Percentiles rank a stretch among this genome's conserved stretches.
These are phyloP conservation scores for Phytophthora vignae DNA, from an alignment of 352 stramenopile genomes.

Conservation along the genomic window DNA sequence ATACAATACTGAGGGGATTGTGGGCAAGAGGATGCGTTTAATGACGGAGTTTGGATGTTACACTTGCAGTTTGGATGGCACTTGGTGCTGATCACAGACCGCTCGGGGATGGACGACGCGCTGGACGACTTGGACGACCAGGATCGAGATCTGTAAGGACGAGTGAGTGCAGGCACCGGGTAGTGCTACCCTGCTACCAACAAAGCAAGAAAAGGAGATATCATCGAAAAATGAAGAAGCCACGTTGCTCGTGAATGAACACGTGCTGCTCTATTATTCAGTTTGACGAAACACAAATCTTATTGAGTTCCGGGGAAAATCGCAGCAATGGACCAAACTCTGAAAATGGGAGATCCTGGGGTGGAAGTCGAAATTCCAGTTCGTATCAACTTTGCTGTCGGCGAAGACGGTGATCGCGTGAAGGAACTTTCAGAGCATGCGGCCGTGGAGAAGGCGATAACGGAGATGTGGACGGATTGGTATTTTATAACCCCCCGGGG, in stretches of 20 bases:
- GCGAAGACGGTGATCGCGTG: not conserved
- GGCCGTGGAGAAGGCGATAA: not conserved
- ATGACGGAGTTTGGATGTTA: slow-evolving; percentile 4
- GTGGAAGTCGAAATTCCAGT: not conserved
- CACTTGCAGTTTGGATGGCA: slow-evolving; percentile 78
- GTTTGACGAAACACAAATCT: too few relatives aligned
- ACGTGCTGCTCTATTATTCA: too few relatives aligned
- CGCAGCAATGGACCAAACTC: not conserved
- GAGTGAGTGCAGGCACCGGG: not conserved
- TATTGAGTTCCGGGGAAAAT: not conserved
- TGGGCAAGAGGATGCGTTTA: not conserved
- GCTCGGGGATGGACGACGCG: slow-evolving; percentile 52
- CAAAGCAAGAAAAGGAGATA: not conserved
- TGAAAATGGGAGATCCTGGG: not conserved
- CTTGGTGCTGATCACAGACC: slow-evolving; percentile 76
- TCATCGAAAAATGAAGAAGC: too few relatives aligned
- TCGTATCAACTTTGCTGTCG: not conserved
- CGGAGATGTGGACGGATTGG: not conserved
- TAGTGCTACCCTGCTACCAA: too few relatives aligned
- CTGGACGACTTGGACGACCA: slow-evolving; percentile 33
- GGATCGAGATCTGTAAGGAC: slow-evolving; percentile 33
- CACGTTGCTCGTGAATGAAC: too few relatives aligned
- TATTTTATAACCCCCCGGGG: too few relatives aligned
- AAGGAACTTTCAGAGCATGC: not conserved
- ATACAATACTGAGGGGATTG: not conserved